phyloP scores from a whole-genome alignment of 2,329 filamentous ascomycete species.

The Plectosphaerella sp. region DNA sequence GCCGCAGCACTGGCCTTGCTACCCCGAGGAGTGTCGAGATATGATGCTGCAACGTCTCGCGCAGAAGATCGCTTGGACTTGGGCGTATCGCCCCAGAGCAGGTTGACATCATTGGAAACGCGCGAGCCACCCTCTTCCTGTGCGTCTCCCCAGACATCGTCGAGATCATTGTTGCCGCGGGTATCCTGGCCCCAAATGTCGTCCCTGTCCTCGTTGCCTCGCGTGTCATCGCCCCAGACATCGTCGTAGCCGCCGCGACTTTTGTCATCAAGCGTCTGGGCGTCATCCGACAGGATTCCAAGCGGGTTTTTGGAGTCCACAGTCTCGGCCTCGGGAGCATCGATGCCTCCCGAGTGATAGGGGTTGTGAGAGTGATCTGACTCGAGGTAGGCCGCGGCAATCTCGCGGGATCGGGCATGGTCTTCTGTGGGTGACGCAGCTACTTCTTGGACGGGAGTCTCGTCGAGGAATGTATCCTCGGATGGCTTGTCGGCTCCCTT shows the following conservation, averaged over 20 bases:
- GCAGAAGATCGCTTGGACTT: conserved; percentile 6
- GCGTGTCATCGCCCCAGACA: not conserved
- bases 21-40: conserved; percentile 10
- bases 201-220: not conserved
- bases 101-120: not conserved
- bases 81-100: not conserved
- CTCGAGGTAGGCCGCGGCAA: conserved; percentile 14
- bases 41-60: conserved; percentile 16
- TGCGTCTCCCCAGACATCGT: not conserved
- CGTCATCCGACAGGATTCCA: not conserved
- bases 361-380: not conserved
- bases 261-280: not conserved
- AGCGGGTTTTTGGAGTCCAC: not conserved
- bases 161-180: not conserved
- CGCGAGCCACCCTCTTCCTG: not conserved
- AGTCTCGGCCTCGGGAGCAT: not conserved
- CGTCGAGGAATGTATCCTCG: no score
- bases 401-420: conserved; percentile 11
- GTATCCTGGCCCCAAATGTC: not conserved
- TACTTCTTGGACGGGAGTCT: not conserved
- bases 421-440: not conserved
- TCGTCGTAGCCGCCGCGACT: not conserved
- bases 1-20: not conserved
- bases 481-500: not conserved
- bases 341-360: not conserved